Conservation (phyloP, 2,329 filamentous ascomycete genomes). For the Calonectria fujianensis region DNA sequence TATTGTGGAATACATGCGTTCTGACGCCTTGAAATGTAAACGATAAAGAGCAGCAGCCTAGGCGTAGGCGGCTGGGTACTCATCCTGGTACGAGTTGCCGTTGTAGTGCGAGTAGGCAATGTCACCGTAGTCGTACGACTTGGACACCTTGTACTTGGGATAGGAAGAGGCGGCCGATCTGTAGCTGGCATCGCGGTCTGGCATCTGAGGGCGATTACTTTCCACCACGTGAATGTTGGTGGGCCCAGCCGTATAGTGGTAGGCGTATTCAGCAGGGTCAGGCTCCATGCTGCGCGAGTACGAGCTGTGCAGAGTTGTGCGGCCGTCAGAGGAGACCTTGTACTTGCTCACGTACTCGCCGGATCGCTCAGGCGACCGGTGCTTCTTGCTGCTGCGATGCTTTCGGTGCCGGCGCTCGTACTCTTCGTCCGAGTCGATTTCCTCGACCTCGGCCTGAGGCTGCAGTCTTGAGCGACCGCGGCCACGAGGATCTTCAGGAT, state of each 20-base stretch:
- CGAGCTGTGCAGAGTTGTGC: slow-evolving; percentile 54
- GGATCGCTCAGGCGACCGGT: slow-evolving; percentile 58
- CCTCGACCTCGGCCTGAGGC: slow-evolving; percentile 59
- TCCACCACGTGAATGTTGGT: slow-evolving; percentile 52
- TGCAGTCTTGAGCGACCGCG: slow-evolving; percentile 62
- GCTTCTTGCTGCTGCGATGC: slow-evolving; percentile 61
- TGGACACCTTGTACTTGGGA: slow-evolving; percentile 57
- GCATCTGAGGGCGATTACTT: slow-evolving; percentile 55
- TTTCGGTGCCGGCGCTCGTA: slow-evolving; percentile 58
- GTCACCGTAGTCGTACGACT: slow-evolving; percentile 55
- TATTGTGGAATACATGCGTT: slow-evolving; percentile 54
- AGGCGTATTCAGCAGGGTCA: slow-evolving; percentile 45
- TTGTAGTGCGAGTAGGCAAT: slow-evolving; percentile 58
- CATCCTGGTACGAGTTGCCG: slow-evolving; percentile 54
- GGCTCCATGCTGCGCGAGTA: slow-evolving; percentile 56
- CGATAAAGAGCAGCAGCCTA: slow-evolving; percentile 29
- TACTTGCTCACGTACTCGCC: slow-evolving; percentile 55
- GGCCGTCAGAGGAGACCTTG: slow-evolving; percentile 55
- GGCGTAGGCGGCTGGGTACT: slow-evolving; percentile 44
- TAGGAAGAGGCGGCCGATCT: slow-evolving; percentile 46
- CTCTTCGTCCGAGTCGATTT: slow-evolving; percentile 60
- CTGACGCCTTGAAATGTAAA: slow-evolving; percentile 53
- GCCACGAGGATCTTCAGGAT: slow-evolving; percentile 59
- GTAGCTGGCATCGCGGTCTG: slow-evolving; percentile 58
- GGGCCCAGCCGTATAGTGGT: slow-evolving; percentile 49